Percentiles rank a stretch among this genome's conserved stretches.
These are phyloP conservation scores for Gilbertella persicaria DNA, from an alignment of 371 early-diverging fungal species.

Conservation along the genomic window DNA sequence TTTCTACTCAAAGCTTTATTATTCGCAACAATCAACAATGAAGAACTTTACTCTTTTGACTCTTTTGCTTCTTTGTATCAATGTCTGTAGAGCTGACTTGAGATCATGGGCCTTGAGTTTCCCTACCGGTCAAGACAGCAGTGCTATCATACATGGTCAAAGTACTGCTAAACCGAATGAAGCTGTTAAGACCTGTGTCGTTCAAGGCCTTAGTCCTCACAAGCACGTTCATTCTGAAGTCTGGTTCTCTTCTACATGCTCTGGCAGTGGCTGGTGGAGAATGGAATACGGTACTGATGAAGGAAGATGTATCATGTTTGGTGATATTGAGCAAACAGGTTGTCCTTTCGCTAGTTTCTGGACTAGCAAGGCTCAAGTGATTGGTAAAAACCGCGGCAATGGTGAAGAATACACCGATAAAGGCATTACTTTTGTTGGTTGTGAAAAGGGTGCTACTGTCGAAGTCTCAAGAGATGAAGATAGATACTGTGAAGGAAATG, in stretches of 20 bases:
- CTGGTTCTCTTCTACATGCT: constrained; percentile 3
- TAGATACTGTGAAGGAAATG: neutral
- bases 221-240: neutral
- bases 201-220: neutral
- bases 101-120: constrained; percentile 1
- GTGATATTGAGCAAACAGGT: neutral
- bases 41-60: too few species aligned
- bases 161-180: neutral
- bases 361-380: neutral
- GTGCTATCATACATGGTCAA: neutral
- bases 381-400: neutral
- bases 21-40: too few species aligned
- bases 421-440: constrained; percentile 1
- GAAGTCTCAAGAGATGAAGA: constrained; percentile 6
- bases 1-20: too few species aligned
- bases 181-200: neutral
- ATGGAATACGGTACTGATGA: neutral
- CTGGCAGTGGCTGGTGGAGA: constrained; percentile 1
- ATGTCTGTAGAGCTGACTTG: constrained; percentile 3
- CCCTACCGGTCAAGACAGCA: neutral
- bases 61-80: too few species aligned
- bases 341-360: constrained; percentile 1
- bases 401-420: constrained; percentile 2
- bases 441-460: neutral
- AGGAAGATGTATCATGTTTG: constrained; percentile 1